Conservation (phyloP, 2,329 filamentous ascomycete species). For the Magnaporthiopsis poae region DNA sequence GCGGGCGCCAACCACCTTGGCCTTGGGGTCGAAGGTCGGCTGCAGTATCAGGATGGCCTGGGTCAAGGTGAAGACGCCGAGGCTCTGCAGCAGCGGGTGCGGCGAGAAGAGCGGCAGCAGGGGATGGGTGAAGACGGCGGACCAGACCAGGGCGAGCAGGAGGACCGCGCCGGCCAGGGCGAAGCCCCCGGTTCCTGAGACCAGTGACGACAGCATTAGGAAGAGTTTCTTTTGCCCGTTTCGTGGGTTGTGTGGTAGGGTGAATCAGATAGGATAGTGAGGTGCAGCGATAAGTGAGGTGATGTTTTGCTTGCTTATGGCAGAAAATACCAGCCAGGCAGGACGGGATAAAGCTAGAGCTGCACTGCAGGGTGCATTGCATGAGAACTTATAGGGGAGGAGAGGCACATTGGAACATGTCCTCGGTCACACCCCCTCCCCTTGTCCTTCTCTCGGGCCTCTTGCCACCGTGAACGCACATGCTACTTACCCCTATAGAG, state of each 20-base stretch:
- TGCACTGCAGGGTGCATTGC: background rate
- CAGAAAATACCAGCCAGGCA: background rate
- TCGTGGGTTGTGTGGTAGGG: background rate
- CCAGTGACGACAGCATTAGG: background rate
- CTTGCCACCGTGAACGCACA: background rate
- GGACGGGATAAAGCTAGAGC: background rate
- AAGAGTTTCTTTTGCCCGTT: background rate
- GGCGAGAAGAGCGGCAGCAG: constrained; percentile 72
- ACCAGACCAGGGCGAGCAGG: constrained; percentile 60
- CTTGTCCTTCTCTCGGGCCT: background rate
- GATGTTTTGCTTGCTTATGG: background rate
- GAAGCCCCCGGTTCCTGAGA: constrained; percentile 57
- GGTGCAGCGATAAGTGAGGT: background rate
- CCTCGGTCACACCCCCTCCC: background rate
- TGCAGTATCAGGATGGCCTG: constrained; percentile 80
- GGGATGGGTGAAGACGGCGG: constrained; percentile 56
- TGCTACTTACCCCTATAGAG: constrained; percentile 56
- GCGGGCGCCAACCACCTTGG: constrained; percentile 55
- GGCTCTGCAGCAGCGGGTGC: constrained; percentile 63
- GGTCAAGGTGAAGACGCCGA: constrained; percentile 63
- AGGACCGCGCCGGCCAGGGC: constrained; percentile 51
- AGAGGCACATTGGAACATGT: background rate
- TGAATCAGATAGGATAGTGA: background rate
- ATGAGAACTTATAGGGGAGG: background rate
- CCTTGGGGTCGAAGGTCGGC: constrained; percentile 59